phyloP scores from a whole-genome alignment of 1,284 basidiomycete genomes.

The Heliocybe sulcata region DNA sequence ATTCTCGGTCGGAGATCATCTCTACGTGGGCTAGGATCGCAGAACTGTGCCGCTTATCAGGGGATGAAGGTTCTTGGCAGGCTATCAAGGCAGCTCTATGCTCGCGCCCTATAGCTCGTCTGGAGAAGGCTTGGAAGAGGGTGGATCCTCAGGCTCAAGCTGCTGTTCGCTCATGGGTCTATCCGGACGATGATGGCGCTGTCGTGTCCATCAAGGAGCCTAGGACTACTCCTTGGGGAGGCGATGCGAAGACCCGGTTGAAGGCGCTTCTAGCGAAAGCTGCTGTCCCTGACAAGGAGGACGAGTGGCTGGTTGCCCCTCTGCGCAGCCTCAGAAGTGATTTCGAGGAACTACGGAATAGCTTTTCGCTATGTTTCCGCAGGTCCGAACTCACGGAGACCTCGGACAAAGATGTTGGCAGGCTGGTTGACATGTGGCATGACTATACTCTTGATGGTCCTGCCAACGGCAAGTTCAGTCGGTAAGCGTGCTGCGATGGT shows the following conservation, averaged over 20 bases:
- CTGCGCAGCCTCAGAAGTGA: conserved; percentile 34
- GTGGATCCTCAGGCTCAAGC: conserved; percentile 51
- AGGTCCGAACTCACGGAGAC: conserved; percentile 25
- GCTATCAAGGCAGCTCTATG: conserved; percentile 64
- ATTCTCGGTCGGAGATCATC: conserved; percentile 65
- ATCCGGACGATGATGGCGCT: conserved; percentile 31
- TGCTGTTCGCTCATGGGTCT: conserved; percentile 61
- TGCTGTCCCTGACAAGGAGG: conserved; percentile 24
- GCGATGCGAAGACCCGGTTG: conserved; percentile 37
- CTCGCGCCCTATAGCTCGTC: conserved; percentile 61
- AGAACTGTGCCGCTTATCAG: conserved; percentile 56
- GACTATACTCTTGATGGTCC: conserved; percentile 28
- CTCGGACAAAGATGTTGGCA: conserved; percentile 36
- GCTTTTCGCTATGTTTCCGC: conserved; percentile 46
- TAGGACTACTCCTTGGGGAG: conserved; percentile 61
- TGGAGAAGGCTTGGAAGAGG: conserved; percentile 73
- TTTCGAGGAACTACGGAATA: conserved; percentile 46
- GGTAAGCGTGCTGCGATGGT: conserved; percentile 31
- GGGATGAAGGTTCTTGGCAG: conserved; percentile 72
- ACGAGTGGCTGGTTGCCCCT: conserved; percentile 34
- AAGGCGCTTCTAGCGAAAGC: conserved; percentile 36
- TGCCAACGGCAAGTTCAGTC: conserved; percentile 47
- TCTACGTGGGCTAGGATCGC: conserved; percentile 64
- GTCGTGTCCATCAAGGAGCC: conserved; percentile 33
- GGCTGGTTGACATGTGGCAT: conserved; percentile 48